phyloP scores from a whole-genome alignment of 2,329 filamentous ascomycete genomes.

The Ophiocordyceps camponoti-leonardi region DNA sequence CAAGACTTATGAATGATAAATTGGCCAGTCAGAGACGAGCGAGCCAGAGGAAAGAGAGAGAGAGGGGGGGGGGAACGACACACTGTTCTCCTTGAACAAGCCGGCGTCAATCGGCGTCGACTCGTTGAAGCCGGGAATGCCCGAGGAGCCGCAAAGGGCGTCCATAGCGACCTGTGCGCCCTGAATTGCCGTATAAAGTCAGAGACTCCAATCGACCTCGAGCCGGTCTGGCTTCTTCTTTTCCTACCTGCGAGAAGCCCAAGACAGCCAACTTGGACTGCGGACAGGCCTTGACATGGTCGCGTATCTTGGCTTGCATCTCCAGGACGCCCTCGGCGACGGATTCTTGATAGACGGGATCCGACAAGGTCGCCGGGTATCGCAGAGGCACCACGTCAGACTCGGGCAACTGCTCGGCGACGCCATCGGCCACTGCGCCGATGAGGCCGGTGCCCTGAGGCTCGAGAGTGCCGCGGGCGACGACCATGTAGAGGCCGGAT shows the following conservation, averaged over 20 bases:
- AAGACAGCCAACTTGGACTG: conserved; percentile 21
- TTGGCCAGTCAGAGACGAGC: background rate
- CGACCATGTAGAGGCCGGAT: conserved; percentile 20
- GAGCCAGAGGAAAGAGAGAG: background rate
- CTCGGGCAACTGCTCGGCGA: conserved; percentile 15
- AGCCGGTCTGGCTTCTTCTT: background rate
- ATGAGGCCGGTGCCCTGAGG: conserved; percentile 15
- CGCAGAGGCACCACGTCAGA: conserved; percentile 16
- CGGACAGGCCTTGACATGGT: conserved; percentile 18
- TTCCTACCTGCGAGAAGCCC: conserved; percentile 24
- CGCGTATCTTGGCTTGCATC: conserved; percentile 12
- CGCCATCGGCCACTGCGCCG: conserved; percentile 14
- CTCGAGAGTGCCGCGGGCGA: conserved; percentile 21
- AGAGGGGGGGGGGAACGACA: conserved; percentile 2
- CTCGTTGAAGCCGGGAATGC: conserved; percentile 9
- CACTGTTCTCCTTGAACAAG: conserved; percentile 17
- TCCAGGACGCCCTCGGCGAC: conserved; percentile 15
- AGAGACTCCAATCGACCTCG: background rate
- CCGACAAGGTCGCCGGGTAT: conserved; percentile 19
- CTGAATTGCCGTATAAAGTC: conserved; percentile 5
- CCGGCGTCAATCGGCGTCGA: conserved; percentile 9
- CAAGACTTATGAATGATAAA: conserved; percentile 21
- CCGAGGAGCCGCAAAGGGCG: conserved; percentile 18
- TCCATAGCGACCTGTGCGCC: conserved; percentile 21
- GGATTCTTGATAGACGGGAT: conserved; percentile 16